phyloP scores from a whole-genome alignment of 352 stramenopile species.

The Aphanomyces invadans region DNA sequence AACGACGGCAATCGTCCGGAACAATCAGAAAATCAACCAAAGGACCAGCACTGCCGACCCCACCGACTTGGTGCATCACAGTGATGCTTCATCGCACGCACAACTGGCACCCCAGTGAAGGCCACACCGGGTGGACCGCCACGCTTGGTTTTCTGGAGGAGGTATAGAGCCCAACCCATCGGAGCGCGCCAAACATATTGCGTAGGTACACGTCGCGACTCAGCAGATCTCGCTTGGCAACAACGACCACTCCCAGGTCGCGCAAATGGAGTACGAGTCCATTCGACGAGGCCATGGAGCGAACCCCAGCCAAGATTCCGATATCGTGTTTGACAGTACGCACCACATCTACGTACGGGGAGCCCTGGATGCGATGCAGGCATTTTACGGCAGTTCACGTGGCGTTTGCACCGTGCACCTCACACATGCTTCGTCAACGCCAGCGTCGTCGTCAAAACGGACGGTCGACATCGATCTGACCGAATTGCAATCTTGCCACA shows the following conservation, averaged over 20 bases:
- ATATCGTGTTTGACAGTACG: constrained; percentile 16
- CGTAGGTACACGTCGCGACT: too few relatives aligned
- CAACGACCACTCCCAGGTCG: too few relatives aligned
- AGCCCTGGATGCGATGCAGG: neutral
- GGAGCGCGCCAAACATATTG: neutral
- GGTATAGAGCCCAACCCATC: neutral
- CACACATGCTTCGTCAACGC: neutral
- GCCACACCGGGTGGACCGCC: neutral
- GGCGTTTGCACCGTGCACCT: neutral
- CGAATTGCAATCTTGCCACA: constrained; percentile 3
- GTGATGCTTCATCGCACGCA: constrained; percentile 16
- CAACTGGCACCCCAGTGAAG: constrained; percentile 4
- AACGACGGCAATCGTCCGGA: neutral
- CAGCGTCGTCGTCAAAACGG: neutral
- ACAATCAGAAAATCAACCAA: neutral
- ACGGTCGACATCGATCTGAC: constrained; percentile 9
- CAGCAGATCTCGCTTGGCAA: too few relatives aligned
- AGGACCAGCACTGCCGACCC: neutral
- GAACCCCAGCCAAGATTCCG: neutral
- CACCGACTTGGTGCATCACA: constrained; percentile 16
- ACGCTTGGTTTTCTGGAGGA: neutral
- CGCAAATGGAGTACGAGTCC: neutral
- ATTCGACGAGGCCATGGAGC: neutral
- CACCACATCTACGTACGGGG: constrained; percentile 14
- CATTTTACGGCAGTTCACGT: neutral